Base-by-base conservation (phyloP, 2,329 filamentous ascomycete genomes). In the Aspergillus caelatus region DNA sequence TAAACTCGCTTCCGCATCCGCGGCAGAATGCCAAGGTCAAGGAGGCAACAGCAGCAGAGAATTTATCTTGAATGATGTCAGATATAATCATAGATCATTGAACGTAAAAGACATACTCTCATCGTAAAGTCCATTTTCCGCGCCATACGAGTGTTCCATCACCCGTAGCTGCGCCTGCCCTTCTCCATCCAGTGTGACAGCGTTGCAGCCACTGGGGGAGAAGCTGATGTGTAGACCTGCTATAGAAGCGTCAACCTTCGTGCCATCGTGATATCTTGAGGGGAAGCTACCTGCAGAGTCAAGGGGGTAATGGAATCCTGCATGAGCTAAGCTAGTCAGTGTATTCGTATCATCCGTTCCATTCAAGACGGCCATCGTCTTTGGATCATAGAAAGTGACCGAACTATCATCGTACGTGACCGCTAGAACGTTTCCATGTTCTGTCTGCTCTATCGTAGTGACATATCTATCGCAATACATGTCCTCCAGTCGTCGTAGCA, bases 351-450 rank as follows among this genome's bases (percentile, higher is more conserved):
- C 89, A 32, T 85, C 83, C 61, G 90, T 85, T 6, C 86, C 84
- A 66, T 87, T 88, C 0, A 94, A 81, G 59, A 89, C 84, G 5
- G 87, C 83, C 85, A 96, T 90, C 0, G 87, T 91, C 55, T 86
- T 83, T 12, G 93, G 86, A 72, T 96, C 91, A 61, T 92, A 88
- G 76, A 94, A 92, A 69, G 95, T 89, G 4, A 96, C 83, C 0
- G 88, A 90, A 12, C 94, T 92, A 74, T 97, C 93, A 65, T 91
- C 91, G 70, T 92, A 92, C 30, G 86, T 85, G 63, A 97, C 82
- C 34, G 90, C 88, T 2, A 97, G 67, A 2, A 91, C 83, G 63
- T 88, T 92, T 56, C 91, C 90, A 64, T 90, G 88, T 69, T 91
- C 90, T 21, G 91, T 82, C 2, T 88, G 81, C 54, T 90, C 86